Evolutionary conservation across 1,139 yeast species (phyloP), one percentile per base, ranked within the genome.

Genomic region (Kodamaea plutei): DNA sequence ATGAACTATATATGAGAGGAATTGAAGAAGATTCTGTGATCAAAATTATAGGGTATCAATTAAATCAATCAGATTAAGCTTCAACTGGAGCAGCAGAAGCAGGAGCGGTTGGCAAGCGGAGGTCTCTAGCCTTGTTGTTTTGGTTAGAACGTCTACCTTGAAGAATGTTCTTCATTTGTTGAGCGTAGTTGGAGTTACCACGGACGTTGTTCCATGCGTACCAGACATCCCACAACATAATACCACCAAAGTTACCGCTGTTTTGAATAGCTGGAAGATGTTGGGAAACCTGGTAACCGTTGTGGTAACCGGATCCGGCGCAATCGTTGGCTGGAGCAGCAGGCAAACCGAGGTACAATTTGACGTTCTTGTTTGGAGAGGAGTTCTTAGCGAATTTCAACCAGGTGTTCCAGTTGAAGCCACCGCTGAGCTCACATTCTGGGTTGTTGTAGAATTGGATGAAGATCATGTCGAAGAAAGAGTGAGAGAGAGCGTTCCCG

Each of bases 361-460:
- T 40, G 28, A 44, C 34, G 30, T 38, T 27, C 32, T 37, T 41
- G 37, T 40, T 38, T 13, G 47, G 44, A 8, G 48, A 35, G 8
- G 26, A 24, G n/a, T 24, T 23, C 30, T 35, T 31, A 24, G 46
- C 48, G 20, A 19, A 45, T 9, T 30, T 19, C 10, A 32, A 24
- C 52, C 52, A 47, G 5, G 43, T 34, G 28, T 33, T 29, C 37
- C 37, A 45, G 44, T 47, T 47, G 39, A 45, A 45, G 25, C 21
- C 19, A 6, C 35, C 25, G 8, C 43, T 45, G 4, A 3, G 8
- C 21, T 45, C 33, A 18, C 25, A 18, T 31, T 50, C 45, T 31
- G 33, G 36, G 38, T 47, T 47, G 42, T 47, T 47, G 43, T 47
- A 47, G 35, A 45, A 45, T 37, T 47, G 52, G 26, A 47, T 39